phyloP scores from a whole-genome alignment of 2,329 filamentous ascomycete genomes.

The Epichloe bromicola region DNA sequence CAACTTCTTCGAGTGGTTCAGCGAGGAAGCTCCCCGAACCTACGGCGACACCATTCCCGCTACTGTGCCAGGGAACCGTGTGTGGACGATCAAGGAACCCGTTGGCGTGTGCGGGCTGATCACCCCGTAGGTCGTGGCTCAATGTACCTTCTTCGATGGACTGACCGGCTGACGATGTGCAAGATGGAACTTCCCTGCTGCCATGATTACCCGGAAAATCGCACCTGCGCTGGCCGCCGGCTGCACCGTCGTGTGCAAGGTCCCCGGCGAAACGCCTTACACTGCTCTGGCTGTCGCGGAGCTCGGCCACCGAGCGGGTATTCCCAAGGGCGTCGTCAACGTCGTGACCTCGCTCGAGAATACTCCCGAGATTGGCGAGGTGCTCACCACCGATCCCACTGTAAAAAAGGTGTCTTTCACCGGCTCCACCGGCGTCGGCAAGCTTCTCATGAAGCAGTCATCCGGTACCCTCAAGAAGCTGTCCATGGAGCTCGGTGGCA shows the following conservation, averaged over 20 bases:
- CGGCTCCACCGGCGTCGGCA: conserved; percentile 57
- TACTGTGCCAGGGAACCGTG: conserved; percentile 56
- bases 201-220: conserved; percentile 61
- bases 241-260: conserved; percentile 87
- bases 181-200: conserved; percentile 73
- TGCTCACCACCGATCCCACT: conserved; percentile 56
- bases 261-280: conserved; percentile 84
- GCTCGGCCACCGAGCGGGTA: conserved; percentile 72
- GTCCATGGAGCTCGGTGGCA: conserved; percentile 86
- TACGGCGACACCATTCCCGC: conserved; percentile 67
- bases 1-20: conserved; percentile 71
- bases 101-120: conserved; percentile 75
- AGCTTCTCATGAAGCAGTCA: conserved; percentile 79
- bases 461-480: conserved; percentile 69
- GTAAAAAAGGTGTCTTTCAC: conserved; percentile 93
- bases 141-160: not conserved
- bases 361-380: conserved; percentile 64
- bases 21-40: conserved; percentile 56
- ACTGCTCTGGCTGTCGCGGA: conserved; percentile 81
- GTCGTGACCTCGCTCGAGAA: conserved; percentile 70
- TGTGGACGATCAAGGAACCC: conserved; percentile 70
- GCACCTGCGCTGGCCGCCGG: conserved; percentile 78
- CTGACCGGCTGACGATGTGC: too few species aligned
- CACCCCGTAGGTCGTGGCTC: conserved; percentile 40
- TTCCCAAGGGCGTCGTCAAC: conserved; percentile 85